Conservation (phyloP, 495 filamentous ascomycete genomes). For the Penicillium nucicola region DNA sequence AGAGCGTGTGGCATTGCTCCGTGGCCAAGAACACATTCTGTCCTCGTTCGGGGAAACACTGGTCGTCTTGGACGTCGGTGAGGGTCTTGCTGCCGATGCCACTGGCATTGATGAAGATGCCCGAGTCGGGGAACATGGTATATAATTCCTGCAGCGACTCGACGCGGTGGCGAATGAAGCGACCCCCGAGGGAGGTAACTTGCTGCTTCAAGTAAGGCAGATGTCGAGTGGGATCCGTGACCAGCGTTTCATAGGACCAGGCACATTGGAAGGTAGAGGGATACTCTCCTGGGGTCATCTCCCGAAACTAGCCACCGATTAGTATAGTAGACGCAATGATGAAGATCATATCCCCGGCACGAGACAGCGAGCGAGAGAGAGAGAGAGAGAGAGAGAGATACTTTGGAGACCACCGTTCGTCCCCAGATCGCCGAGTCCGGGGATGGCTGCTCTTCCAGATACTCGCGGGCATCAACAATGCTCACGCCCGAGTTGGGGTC, state of each 20-base stretch:
- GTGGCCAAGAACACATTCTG: constrained; percentile 42
- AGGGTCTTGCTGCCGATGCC: constrained; percentile 37
- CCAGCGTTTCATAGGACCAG: constrained; percentile 40
- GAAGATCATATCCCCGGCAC: too few relatives aligned
- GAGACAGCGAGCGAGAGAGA: too few relatives aligned
- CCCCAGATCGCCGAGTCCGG: constrained; percentile 40
- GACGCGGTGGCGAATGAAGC: constrained; percentile 38
- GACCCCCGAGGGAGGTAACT: constrained; percentile 31
- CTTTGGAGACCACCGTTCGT: constrained; percentile 36
- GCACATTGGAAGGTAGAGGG: constrained; percentile 34
- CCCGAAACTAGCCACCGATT: constrained; percentile 28
- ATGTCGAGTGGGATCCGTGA: constrained; percentile 41
- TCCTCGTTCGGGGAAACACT: constrained; percentile 40
- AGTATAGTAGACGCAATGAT: too few relatives aligned
- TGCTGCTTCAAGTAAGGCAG: constrained; percentile 37
- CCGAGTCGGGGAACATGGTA: constrained; percentile 35
- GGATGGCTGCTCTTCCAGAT: constrained; percentile 34
- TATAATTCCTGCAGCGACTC: constrained; percentile 38
- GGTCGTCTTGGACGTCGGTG: constrained; percentile 35
- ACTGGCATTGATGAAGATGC: constrained; percentile 44
- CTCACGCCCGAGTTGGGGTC: constrained; percentile 37
- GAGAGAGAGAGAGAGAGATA: too few relatives aligned
- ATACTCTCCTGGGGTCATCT: constrained; percentile 32
- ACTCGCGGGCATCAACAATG: constrained; percentile 36
- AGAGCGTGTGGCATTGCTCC: constrained; percentile 29